Evolutionary conservation across 108 stramenopile genomes (phyloP), one percentile per base, ranked within the genome.

Genomic region (Nannochloropsis salina): DNA sequence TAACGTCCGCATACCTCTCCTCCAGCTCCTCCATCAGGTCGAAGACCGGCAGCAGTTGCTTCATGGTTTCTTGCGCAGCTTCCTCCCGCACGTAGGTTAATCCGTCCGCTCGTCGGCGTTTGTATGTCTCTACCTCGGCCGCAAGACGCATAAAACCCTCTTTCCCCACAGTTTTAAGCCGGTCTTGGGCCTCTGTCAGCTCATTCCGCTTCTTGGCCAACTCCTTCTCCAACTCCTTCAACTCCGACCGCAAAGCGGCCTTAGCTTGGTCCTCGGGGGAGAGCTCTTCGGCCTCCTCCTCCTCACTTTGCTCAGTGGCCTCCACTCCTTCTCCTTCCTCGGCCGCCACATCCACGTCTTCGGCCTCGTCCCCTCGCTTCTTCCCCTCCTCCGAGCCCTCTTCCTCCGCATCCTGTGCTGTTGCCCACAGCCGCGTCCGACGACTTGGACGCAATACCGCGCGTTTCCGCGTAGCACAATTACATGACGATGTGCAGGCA

Each of bases 1-100:
- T 6, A 15, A 74, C 61, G 20, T n/a, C 61, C 61, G 61, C 61
- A n/a, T 74, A 74, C n/a, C n/a, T 74, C 4, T n/a, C 8, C 61
- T 74, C 61, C 61, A 74, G 61, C 61, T 74, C 61, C 61, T 74
- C 61, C 61, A 74, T 74, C n/a, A 74, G 61, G 61, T 74, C 61
- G 20, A 74, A 6, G 20, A 74, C 61, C 4, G 61, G 61, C 61
- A 74, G n/a, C 20, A 74, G 61, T 2, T 74, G 61, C 61, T 74
- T n/a, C 61, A 74, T 74, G 20, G 61, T n/a, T 74, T 74, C 61
- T n/a, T 74, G 15, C n/a, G 61, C 61, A 4, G 61, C 61, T n/a
- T 74, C 61, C n/a, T 74, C 61, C 61, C 61, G 15, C 61, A 74
- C 61, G 8, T 74, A 74, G 61, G 61, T 74, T 2, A 74, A 74